Base-by-base conservation (phyloP, 2,329 filamentous ascomycete genomes). In the Colletotrichum sp. region DNA sequence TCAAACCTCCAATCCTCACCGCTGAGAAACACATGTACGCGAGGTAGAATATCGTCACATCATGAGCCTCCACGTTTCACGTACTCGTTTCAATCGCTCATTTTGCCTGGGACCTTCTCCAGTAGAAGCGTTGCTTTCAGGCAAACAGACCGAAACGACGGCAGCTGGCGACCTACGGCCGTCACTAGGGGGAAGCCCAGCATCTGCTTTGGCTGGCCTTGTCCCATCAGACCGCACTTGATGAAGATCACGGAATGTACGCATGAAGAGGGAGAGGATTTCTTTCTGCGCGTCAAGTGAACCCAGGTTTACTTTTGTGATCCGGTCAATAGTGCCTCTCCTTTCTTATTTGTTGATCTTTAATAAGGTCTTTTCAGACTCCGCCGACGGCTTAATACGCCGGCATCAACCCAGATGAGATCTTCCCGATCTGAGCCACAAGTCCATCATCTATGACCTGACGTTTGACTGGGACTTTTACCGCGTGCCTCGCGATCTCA, bases 381-480 rank as follows among this genome's bases (percentile, higher is more conserved):
- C 3, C 3, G 9, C 39, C 18, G 9, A 43, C 39, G 15, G 34
- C 34, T 16, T 0, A 16, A 16, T 16, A 39, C 8, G 34, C 34
- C 7, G 34, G 34, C 34, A 39, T 39, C 34, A 5, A 6, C 36
- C 16, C 8, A 43, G 3, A 6, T 43, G 18, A n/a, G 8, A n/a
- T 3, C 39, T n/a, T 43, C 5, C 18, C 5, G 5, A n/a, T 10
- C 39, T 43, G 5, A 6, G 39, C 39, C 16, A 39, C 16, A 43
- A n/a, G 39, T 1, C 16, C 8, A 3, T 6, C 39, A n/a, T 43
- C 16, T 43, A 6, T 3, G 0, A n/a, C 39, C 39, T 43, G 8
- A n/a, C 2, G 2, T n/a, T 6, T 6, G 5, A 43, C 8, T n/a
- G 1, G 16, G 36, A 6, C 16, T 0, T n/a, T 2, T 3, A 2